A percentile compares a stretch with the other conserved stretches of the same genome.
Conservation (phyloP, 2,329 filamentous ascomycete species). For the Zopfia rhizophila region DNA sequence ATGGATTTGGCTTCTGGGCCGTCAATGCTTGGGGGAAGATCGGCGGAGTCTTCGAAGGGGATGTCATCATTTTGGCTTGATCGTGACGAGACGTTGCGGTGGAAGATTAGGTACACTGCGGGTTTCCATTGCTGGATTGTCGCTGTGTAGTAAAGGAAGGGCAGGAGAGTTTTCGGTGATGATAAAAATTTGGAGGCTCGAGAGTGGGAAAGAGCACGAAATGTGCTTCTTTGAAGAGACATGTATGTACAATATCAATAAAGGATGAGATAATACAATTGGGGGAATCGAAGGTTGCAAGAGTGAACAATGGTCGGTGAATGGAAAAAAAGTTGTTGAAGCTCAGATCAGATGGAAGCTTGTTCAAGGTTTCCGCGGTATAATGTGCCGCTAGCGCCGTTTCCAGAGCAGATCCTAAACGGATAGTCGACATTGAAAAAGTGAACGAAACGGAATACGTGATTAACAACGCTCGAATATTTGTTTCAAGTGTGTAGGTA, state of each 20-base stretch:
- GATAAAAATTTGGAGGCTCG: conserved; percentile 30
- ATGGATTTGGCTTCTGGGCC: conserved; percentile 23
- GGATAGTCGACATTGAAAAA: too few species aligned
- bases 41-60: conserved; percentile 64
- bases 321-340: too few species aligned
- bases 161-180: conserved; percentile 60
- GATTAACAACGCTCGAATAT: too few species aligned
- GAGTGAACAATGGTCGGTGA: too few species aligned
- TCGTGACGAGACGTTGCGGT: conserved; percentile 34
- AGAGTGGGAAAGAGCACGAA: conserved; percentile 46
- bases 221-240: conserved; percentile 20
- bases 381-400: too few species aligned
- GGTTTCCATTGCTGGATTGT: conserved; percentile 62
- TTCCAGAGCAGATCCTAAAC: too few species aligned
- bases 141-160: conserved; percentile 78
- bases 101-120: conserved; percentile 24
- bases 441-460: too few species aligned
- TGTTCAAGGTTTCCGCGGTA: too few species aligned
- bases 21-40: conserved; percentile 32
- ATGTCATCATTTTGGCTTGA: conserved; percentile 54
- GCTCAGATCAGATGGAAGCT: too few species aligned
- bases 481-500: conserved; percentile 2
- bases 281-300: too few species aligned
- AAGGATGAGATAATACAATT: too few species aligned
- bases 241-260: conserved; percentile 7